Evolutionary conservation across 805 yeast species (phyloP).

Genomic region (Sungouiella thailandica): DNA sequence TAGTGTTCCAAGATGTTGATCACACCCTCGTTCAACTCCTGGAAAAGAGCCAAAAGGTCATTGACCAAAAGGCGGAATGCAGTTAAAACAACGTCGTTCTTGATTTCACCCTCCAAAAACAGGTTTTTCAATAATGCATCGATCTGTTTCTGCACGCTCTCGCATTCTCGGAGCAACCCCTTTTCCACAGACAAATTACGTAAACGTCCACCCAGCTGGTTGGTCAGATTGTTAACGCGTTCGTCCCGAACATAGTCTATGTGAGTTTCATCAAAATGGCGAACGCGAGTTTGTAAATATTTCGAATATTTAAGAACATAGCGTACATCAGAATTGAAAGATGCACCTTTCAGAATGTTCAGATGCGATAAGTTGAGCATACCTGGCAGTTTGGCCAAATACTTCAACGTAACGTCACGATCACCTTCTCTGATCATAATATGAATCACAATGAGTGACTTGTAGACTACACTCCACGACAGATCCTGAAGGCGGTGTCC

Average conservation of each 20-base stretch:
- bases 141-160: constrained; percentile 79
- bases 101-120: constrained; percentile 73
- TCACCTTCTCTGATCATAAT: constrained; percentile 92
- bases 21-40: constrained; percentile 91
- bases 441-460: constrained; percentile 79
- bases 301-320: constrained; percentile 62
- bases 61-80: constrained; percentile 87
- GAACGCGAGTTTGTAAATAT: constrained; percentile 64
- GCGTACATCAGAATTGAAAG: constrained; percentile 44
- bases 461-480: constrained; percentile 90
- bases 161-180: constrained; percentile 80
- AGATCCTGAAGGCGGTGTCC: constrained; percentile 61
- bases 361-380: constrained; percentile 44
- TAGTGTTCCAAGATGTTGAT: constrained; percentile 90
- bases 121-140: constrained; percentile 68
- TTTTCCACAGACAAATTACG: constrained; percentile 62
- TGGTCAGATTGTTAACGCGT: constrained; percentile 40
- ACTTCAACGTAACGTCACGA: constrained; percentile 63
- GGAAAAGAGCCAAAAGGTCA: constrained; percentile 81
- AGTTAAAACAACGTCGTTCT: constrained; percentile 77
- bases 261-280: constrained; percentile 58
- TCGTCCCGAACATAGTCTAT: constrained; percentile 79
- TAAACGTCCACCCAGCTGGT: constrained; percentile 54
- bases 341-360: constrained; percentile 33
- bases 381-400: constrained; percentile 44